phyloP scores from a whole-genome alignment of 2,329 filamentous ascomycete species.

The Aspergillaceae sp. region DNA sequence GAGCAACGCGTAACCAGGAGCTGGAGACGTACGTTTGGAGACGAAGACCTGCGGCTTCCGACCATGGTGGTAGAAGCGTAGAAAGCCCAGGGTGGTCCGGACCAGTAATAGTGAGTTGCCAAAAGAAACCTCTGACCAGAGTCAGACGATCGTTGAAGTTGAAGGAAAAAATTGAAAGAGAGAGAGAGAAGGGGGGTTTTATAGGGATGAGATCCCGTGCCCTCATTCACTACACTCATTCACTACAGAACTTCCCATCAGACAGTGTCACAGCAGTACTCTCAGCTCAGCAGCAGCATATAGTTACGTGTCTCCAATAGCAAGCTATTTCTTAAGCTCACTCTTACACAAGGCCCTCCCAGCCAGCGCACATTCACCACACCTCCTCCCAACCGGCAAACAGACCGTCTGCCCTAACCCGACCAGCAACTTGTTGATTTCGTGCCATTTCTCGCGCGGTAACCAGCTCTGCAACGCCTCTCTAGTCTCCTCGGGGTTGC shows the following conservation, averaged over 20 bases:
- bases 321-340: conserved; percentile 41
- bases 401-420: conserved; percentile 84
- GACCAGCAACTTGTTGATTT: conserved; percentile 84
- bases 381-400: conserved; percentile 66
- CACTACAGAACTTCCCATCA: no score
- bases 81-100: neutral
- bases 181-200: no score
- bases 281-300: no score
- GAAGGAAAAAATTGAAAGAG: no score
- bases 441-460: conserved; percentile 75
- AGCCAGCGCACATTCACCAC: conserved; percentile 78
- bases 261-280: no score
- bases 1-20: no score
- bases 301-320: no score
- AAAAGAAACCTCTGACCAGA: no score
- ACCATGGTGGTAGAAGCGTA: neutral
- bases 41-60: neutral
- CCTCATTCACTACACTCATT: no score
- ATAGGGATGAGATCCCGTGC: no score
- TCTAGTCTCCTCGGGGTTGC: conserved; percentile 73
- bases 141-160: no score
- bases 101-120: no score
- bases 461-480: conserved; percentile 70
- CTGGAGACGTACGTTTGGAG: neutral
- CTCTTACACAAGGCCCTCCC: conserved; percentile 65